Evolutionary conservation across 805 yeast species (phyloP), one percentile per base, ranked within the genome.

Genomic region (Metschnikowia vanudenii): DNA sequence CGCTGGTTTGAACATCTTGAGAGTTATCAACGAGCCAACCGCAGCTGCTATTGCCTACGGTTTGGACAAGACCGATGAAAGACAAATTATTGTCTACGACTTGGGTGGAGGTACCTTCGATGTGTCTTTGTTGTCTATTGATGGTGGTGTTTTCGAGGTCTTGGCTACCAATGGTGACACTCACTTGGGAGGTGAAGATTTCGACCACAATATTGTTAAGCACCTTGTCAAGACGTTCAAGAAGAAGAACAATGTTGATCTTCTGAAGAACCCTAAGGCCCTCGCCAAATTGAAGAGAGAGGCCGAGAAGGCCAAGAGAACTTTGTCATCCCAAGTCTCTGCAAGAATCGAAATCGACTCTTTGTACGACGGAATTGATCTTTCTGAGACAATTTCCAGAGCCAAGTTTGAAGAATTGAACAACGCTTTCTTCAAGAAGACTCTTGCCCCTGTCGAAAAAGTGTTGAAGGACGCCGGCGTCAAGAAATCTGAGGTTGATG

Each of bases 151-250:
- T 30, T 55, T 55, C 41, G 56, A 55, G 48, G 59, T 55, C 26
- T 54, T 55, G 55, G 58, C 59, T 31, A 55, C 59, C 20, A 89
- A 95, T 51, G 59, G 59, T 54, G 59, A 55, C 52, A 55, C 59
- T 24, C 59, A 55, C 51, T 54, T 55, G 56, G 59, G 59, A 45
- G 59, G 59, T 47, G 59, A 55, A 45, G 59, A 55, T 41, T 55
- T 55, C 19, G 59, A 55, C 52, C 55, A 52, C 47, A 46, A 51
- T 43, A 50, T 55, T 28, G 59, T 55, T 24, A 50, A 53, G 41
- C 55, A 55, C 51, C 52, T 55, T 39, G 37, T 51, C 39, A 55
- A 50, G 52, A 38, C 47, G 9, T 55, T 55, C 51, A 54, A 55
- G 53, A 54, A 54, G 55, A 55, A 45, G 49, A 52, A 55, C 47